phyloP scores from a whole-genome alignment of 192 early-diverging fungal species.

The Gamsiella multidivaricata region DNA sequence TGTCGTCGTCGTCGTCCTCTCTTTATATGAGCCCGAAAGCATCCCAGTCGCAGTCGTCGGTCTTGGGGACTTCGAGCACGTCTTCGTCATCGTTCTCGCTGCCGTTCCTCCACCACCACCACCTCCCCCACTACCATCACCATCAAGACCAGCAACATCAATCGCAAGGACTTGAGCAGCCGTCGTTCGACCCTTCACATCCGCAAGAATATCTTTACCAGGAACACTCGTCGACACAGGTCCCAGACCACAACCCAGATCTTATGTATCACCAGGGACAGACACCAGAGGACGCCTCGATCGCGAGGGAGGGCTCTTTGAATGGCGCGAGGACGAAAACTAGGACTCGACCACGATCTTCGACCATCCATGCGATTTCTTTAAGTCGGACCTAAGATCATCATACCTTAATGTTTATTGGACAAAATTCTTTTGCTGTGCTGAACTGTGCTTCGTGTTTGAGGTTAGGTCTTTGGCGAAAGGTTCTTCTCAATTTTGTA shows the following conservation, averaged over 20 bases:
- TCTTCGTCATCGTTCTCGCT: background rate
- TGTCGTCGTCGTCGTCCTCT: slow-evolving; percentile 5
- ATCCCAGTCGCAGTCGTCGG: slow-evolving; percentile 11
- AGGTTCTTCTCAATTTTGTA: no score
- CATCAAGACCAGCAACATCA: slow-evolving; percentile 5
- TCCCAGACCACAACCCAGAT: slow-evolving; percentile 4
- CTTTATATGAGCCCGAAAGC: slow-evolving; percentile 12
- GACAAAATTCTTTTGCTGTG: no score
- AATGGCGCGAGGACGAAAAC: background rate
- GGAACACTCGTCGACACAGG: slow-evolving; percentile 1
- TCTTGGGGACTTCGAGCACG: background rate
- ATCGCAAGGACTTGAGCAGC: background rate
- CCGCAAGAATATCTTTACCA: background rate
- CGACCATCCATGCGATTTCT: slow-evolving; percentile 5
- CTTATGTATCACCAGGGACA: background rate
- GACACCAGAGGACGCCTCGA: background rate
- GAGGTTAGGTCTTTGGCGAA: no score
- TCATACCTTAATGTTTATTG: no score
- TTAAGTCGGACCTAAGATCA: background rate
- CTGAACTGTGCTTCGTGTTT: no score
- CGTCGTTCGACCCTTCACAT: background rate
- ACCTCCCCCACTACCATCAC: slow-evolving; percentile 12
- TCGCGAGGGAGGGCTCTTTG: background rate
- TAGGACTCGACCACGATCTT: slow-evolving; percentile 3
- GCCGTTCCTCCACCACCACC: slow-evolving; percentile 10